Base-by-base conservation (phyloP, 495 filamentous ascomycete genomes). In the Podospora fimiseda region DNA sequence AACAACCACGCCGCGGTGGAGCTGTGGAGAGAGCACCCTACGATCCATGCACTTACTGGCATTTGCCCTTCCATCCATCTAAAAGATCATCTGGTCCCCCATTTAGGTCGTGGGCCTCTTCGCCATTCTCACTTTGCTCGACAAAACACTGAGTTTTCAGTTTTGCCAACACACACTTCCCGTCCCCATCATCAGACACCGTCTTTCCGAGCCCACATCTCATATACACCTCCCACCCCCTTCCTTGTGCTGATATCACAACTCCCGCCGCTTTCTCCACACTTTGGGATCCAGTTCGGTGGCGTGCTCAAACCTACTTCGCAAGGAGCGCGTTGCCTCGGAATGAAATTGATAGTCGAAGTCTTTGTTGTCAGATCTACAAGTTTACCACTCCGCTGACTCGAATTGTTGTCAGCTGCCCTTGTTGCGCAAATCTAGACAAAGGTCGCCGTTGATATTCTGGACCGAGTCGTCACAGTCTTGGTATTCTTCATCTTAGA, bases 1-100 rank as follows among this genome's bases (percentile, higher is more conserved):
- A 60, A 60, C 47, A 14, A 3, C 9, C 36, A 19, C 33, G 37
- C 48, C 40, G 36, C 47, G 27, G 57, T 60, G 53, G 53, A 52
- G 44, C 45, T 19, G 50, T 47, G 43, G 23, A 24, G 24, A 18
- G 21, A 20, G n/a, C 49, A 48, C 24, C 27, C 43, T 22, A 22
- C 50, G 44, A 36, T 43, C 15, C 42, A 16, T 39, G 20, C 3
- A 8, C 20, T 9, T 11, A 38, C 16, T 33, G 27, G 23, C 44
- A 27, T 22, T 47, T 27, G 22, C 44, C 44, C 22, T n/a, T 24
- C 23, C 14, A 15, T 15, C 23, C 21, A 6, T 24, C 44, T 23
- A 33, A 27, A 22, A 23, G n/a, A 9, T 18, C 23, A 30, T 47
- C 44, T 47, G 14, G 13, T 14, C 44, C 21, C 21, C 23, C 42